Evolutionary conservation across 768 basidiomycete species (phyloP).

Genomic region (Suillus brevipes): DNA sequence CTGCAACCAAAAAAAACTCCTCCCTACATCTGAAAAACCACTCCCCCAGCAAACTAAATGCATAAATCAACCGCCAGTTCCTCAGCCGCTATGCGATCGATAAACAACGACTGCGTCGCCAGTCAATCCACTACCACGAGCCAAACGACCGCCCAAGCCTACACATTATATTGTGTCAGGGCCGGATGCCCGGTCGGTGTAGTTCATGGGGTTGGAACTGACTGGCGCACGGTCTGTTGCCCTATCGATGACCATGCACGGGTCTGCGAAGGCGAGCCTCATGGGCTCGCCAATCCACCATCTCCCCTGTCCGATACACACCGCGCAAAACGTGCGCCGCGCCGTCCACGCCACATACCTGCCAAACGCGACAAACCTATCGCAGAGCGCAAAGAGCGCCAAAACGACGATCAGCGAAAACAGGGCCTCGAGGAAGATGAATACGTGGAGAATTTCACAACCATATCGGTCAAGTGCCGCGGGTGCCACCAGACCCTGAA

Average conservation of each 20-base stretch:
- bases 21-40: not conserved
- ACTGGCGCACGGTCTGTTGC: constrained; percentile 27
- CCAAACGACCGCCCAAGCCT: not conserved
- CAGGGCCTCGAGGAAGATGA: constrained; percentile 27
- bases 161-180: constrained; percentile 18
- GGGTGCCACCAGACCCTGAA: constrained; percentile 6
- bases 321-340: too few relatives aligned
- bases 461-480: constrained; percentile 19
- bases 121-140: not conserved
- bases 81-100: constrained; percentile 5
- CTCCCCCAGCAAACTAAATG: not conserved
- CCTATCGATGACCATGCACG: constrained; percentile 3
- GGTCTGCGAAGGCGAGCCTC: too few relatives aligned
- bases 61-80: not conserved
- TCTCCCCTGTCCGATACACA: too few relatives aligned
- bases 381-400: too few relatives aligned
- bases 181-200: constrained; percentile 20
- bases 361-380: too few relatives aligned
- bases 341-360: too few relatives aligned
- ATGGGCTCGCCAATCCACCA: too few relatives aligned
- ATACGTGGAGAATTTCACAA: constrained; percentile 14
- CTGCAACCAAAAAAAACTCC: too few relatives aligned
- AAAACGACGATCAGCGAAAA: too few relatives aligned
- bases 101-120: constrained; percentile 8
- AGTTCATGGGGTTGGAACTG: constrained; percentile 24